These are phyloP conservation scores for Suhomyces maxii DNA, from an alignment of 1,139 yeast species.

Conservation along the genomic window DNA sequence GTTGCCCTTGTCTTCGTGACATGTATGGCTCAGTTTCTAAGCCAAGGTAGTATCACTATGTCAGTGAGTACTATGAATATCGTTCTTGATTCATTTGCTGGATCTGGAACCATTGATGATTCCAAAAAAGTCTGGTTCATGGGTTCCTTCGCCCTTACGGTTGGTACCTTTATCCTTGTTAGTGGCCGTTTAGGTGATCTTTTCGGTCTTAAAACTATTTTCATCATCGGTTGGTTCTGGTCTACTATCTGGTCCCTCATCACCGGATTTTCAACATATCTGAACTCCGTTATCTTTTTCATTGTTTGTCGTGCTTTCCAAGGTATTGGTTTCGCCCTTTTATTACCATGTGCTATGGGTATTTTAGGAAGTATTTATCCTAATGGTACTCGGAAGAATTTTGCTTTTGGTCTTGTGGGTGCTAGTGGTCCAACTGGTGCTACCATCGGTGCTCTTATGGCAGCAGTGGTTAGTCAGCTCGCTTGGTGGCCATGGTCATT, in stretches of 20 bases:
- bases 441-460: constrained; percentile 47
- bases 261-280: constrained; percentile 48
- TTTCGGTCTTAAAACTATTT: constrained; percentile 47
- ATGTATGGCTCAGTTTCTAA: constrained; percentile 32
- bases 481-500: constrained; percentile 57
- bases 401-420: constrained; percentile 52
- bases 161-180: constrained; percentile 54
- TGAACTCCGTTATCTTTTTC: constrained; percentile 45
- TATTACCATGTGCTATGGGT: constrained; percentile 55
- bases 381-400: constrained; percentile 48
- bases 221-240: constrained; percentile 48
- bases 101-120: constrained; percentile 15
- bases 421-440: constrained; percentile 61
- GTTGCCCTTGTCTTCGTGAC: constrained; percentile 15
- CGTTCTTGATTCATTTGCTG: constrained; percentile 29
- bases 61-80: constrained; percentile 42
- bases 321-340: constrained; percentile 55
- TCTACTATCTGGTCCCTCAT: constrained; percentile 44
- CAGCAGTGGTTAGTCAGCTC: constrained; percentile 45
- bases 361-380: constrained; percentile 50
- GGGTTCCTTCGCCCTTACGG: constrained; percentile 57
- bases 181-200: constrained; percentile 57
- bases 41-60: constrained; percentile 43
- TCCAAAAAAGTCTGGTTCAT: constrained; percentile 51
- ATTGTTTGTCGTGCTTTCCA: constrained; percentile 54